Evolutionary conservation across 169 alveolate species (phyloP).

Genomic region (Plasmodium inui): DNA sequence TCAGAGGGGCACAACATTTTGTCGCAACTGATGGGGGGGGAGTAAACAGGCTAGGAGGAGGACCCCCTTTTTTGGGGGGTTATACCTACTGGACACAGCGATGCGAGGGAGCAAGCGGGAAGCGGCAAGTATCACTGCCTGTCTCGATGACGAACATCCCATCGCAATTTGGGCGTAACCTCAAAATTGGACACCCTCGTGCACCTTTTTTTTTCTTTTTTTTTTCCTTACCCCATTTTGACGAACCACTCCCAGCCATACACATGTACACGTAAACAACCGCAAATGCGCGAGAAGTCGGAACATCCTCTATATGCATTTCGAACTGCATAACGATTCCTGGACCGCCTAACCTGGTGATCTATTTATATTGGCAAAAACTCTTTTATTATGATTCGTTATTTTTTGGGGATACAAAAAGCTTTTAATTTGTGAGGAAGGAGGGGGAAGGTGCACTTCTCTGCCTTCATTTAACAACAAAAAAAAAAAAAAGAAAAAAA

Average conservation of each 20-base stretch:
- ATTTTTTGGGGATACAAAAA: constrained; percentile 1
- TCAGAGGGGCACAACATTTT: constrained; percentile 68
- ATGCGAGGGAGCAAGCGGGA: not conserved
- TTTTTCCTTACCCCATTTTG: not conserved
- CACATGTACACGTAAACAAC: not conserved
- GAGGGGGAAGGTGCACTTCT: not conserved
- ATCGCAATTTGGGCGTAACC: not conserved
- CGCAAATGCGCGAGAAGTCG: not conserved
- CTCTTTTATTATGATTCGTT: constrained; percentile 1
- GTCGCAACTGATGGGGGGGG: constrained; percentile 7
- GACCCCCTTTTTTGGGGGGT: not conserved
- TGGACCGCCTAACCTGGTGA: not conserved
- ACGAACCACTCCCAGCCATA: not conserved
- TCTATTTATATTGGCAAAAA: not conserved
- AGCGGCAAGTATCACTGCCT: not conserved
- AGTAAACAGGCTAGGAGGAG: not conserved
- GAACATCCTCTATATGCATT: not conserved
- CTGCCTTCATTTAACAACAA: constrained; percentile 10
- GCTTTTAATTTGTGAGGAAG: not conserved
- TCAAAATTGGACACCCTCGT: not conserved
- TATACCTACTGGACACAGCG: not conserved
- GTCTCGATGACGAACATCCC: not conserved
- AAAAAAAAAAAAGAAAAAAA: constrained; percentile 3
- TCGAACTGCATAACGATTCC: not conserved
- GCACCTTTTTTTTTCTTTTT: not conserved